These are phyloP conservation scores for Paraconiothyrium sp. DNA, from an alignment of 2,329 filamentous ascomycete species.

Conservation along the genomic window DNA sequence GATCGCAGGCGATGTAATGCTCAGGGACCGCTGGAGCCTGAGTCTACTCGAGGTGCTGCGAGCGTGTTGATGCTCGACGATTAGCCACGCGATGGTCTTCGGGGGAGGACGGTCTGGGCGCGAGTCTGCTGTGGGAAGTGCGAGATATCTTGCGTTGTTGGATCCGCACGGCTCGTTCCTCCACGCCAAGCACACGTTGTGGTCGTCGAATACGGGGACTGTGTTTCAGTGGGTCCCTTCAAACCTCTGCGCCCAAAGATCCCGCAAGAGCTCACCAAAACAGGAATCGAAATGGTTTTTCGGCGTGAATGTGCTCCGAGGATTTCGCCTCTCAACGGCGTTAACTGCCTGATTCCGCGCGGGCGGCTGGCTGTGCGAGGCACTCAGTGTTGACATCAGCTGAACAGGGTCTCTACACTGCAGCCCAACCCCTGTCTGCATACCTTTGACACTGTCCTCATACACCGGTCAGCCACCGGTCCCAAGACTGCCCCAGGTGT, in stretches of 20 bases:
- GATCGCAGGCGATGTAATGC: background rate
- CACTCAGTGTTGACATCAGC: slow-evolving; percentile 3
- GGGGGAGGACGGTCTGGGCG: background rate
- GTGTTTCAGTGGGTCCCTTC: slow-evolving; percentile 10
- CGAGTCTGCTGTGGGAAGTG: background rate
- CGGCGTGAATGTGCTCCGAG: background rate
- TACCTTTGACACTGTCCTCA: slow-evolving; percentile 2
- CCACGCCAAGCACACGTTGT: slow-evolving; percentile 9
- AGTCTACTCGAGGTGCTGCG: slow-evolving; percentile 5
- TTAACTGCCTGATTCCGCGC: background rate
- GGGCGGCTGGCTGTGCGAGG: slow-evolving; percentile 5
- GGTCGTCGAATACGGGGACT: slow-evolving; percentile 1
- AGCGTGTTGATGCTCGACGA: background rate
- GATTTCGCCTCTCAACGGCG: background rate
- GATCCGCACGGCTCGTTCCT: slow-evolving; percentile 5
- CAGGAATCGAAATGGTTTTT: background rate
- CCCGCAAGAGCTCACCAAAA: background rate
- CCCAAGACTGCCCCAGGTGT: background rate
- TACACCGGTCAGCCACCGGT: slow-evolving; percentile 1
- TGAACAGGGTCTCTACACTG: slow-evolving; percentile 1
- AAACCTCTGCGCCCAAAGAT: background rate
- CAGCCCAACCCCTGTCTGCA: slow-evolving; percentile 1
- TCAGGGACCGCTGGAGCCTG: background rate
- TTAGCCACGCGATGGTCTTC: background rate
- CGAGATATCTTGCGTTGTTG: background rate